Evolutionary conservation across 352 stramenopile genomes (phyloP), one percentile per base, ranked within the genome.

Genomic region (Vaucheria bursata): DNA sequence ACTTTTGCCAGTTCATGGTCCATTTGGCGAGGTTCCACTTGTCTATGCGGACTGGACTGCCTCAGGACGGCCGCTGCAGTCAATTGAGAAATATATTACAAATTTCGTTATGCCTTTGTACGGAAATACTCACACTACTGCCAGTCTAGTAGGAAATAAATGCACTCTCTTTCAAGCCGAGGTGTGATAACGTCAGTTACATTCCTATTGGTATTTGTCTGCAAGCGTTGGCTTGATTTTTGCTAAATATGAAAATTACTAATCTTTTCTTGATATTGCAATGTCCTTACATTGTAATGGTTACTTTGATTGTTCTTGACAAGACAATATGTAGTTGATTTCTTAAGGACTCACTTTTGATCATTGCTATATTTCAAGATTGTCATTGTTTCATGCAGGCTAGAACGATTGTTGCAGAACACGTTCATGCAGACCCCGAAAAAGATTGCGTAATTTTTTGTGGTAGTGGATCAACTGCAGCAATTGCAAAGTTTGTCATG

Each of bases 91-190:
- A 31, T 68, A 68, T 7, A 68, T 68, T 7, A 34, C 53, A 7
- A 7, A 2, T 2, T 86, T 92, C 37, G 95, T 97, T 33, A 79
- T 97, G 73, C 93, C 94, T 0, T 87, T 96, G 45, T 98, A 98
- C 84, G 94, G 92, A 34, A 99, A 99, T 80, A 99, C 95, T 18
- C 95, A 99, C 86, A 98, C 95, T 18, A 93, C 89, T 34, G 91
- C 88, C 3, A 93, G 88, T 31, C 85, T 85, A 50, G 93, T 88
- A 2, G 91, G 90, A 25, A 86, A 84, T 40, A 90, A 95, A 86
- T 95, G 88, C 37, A 98, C 93, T 7, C 95, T 91, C 40, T 98
- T 98, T 84, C 90, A 94, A 1, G 87, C 94, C 67, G 95, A 98
- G 80, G 53, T 68, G 37, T 18, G 25, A n/a, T n/a, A n/a, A n/a